These are phyloP conservation scores for Nothophytophthora sp. DNA, from an alignment of 352 stramenopile genomes.

Conservation along the genomic window DNA sequence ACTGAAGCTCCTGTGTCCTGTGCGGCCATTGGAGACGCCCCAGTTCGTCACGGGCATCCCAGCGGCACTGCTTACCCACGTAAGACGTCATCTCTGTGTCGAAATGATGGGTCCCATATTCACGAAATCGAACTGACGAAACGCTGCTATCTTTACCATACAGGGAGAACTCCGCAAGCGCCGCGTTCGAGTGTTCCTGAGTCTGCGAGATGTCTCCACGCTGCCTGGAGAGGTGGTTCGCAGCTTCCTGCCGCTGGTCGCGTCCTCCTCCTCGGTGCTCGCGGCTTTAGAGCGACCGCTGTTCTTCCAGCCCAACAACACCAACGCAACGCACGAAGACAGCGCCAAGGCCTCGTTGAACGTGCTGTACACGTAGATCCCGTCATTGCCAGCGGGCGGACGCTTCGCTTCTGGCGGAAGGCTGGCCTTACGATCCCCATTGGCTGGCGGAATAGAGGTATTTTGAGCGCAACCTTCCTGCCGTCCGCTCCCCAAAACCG, in stretches of 20 bases:
- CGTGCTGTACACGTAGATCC: slow-evolving; percentile 60
- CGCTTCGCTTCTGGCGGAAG: too few relatives aligned
- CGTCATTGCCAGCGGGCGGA: background rate
- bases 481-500: too few relatives aligned
- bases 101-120: background rate
- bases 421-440: background rate
- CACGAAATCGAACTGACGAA: background rate
- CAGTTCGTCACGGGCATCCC: slow-evolving; percentile 56
- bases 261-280: slow-evolving; percentile 22
- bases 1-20: slow-evolving; percentile 26
- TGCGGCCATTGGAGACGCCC: slow-evolving; percentile 53
- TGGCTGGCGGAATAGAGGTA: slow-evolving; percentile 30
- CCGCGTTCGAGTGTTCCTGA: slow-evolving; percentile 57
- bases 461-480: slow-evolving; percentile 24
- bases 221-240: slow-evolving; percentile 41
- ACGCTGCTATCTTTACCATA: background rate
- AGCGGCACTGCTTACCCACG: slow-evolving; percentile 60
- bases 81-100: slow-evolving; percentile 12
- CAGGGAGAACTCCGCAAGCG: slow-evolving; percentile 59
- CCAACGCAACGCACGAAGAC: slow-evolving; percentile 1
- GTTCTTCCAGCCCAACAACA: slow-evolving; percentile 20
- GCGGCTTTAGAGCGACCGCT: slow-evolving; percentile 40
- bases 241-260: slow-evolving; percentile 45
- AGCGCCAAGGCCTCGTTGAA: slow-evolving; percentile 18
- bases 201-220: slow-evolving; percentile 44